These are phyloP conservation scores for Trichophyton simii DNA, from an alignment of 2,329 filamentous ascomycete species.

Conservation along the genomic window DNA sequence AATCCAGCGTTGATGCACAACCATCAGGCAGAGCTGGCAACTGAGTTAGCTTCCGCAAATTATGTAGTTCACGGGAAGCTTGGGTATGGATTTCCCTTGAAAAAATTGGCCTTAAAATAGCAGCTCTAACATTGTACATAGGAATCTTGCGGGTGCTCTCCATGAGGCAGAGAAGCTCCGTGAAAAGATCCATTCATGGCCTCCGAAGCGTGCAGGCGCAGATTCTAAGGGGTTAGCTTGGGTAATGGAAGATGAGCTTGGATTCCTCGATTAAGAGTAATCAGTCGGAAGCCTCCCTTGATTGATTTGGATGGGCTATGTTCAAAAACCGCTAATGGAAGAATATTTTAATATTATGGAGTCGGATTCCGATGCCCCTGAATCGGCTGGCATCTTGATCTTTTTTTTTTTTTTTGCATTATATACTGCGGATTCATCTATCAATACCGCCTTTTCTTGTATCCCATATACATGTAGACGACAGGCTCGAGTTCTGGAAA, in stretches of 20 bases:
- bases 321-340: no score
- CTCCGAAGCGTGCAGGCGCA: constrained; percentile 36
- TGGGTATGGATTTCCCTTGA: constrained; percentile 39
- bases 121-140: neutral
- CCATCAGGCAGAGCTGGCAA: constrained; percentile 78
- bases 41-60: constrained; percentile 57
- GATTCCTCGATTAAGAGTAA: constrained; percentile 37
- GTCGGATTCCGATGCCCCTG: no score
- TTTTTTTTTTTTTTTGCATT: no score
- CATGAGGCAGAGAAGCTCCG: constrained; percentile 34
- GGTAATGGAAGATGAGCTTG: constrained; percentile 47
- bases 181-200: constrained; percentile 32
- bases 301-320: neutral
- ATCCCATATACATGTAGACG: no score
- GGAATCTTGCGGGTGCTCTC: constrained; percentile 34
- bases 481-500: no score
- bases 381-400: no score
- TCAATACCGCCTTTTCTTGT: no score
- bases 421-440: no score
- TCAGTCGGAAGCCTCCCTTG: neutral
- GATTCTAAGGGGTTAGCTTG: constrained; percentile 35
- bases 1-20: constrained; percentile 75
- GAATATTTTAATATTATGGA: no score
- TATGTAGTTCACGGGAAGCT: constrained; percentile 63
- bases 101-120: neutral